phyloP scores from a whole-genome alignment of 1,139 yeast genomes.

The Scheffersomyces quercinus region DNA sequence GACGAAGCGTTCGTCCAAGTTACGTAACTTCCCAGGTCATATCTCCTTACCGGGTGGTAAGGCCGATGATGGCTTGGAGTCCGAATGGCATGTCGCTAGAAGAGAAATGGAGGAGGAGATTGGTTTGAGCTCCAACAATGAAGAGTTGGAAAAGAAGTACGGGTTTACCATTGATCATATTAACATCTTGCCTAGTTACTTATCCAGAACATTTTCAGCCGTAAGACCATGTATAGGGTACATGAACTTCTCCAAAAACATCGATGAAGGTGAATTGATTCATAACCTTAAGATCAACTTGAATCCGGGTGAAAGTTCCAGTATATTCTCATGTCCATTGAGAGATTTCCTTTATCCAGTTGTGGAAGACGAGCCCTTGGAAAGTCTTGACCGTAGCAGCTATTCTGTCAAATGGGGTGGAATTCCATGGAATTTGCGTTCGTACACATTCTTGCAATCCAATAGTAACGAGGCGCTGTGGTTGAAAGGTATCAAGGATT shows the following conservation, averaged over 20 bases:
- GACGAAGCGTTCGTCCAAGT: conserved; percentile 70
- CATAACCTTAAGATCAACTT: conserved; percentile 40
- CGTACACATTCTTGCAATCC: conserved; percentile 58
- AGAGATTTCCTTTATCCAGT: conserved; percentile 56
- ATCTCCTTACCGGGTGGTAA: conserved; percentile 90
- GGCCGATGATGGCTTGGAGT: conserved; percentile 65
- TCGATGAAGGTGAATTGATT: conserved; percentile 21
- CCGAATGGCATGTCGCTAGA: conserved; percentile 71
- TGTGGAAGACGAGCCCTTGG: conserved; percentile 31
- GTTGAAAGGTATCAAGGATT: conserved; percentile 60
- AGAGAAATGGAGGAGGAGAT: conserved; percentile 88
- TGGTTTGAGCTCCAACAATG: conserved; percentile 61
- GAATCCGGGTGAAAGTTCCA: conserved; percentile 73
- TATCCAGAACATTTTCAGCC: conserved; percentile 77
- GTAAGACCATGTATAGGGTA: conserved; percentile 83
- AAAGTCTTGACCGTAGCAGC: conserved; percentile 46
- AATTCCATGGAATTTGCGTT: conserved; percentile 62
- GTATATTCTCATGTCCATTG: conserved; percentile 68
- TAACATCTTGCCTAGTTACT: conserved; percentile 67
- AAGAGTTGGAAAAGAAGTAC: conserved; percentile 38
- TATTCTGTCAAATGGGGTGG: conserved; percentile 65
- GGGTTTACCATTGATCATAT: conserved; percentile 61
- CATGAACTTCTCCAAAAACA: conserved; percentile 31
- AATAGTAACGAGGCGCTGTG: conserved; percentile 59
- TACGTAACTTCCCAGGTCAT: conserved; percentile 81